Percentiles rank a stretch among this genome's conserved stretches.
phyloP scores from a whole-genome alignment of 257 asterid species.

The Nicotiana tabacum region DNA sequence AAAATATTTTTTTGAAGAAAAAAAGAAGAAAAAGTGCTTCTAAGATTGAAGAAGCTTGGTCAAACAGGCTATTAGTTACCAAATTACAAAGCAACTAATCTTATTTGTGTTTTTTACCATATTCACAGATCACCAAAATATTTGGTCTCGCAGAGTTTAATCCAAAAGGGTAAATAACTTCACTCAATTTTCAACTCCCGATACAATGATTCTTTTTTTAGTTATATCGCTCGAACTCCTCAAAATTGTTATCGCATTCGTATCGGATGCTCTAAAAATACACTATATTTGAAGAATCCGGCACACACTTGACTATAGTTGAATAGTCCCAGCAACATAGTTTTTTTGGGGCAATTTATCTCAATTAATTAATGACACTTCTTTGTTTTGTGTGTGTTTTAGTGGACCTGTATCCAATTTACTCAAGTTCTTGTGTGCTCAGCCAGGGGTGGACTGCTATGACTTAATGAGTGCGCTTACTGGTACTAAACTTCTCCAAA shows the following conservation, averaged over 20 bases:
- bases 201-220: neutral
- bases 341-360: no score
- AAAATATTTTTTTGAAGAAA: no score
- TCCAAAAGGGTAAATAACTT: slow-evolving; percentile 43
- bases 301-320: no score
- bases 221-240: no score
- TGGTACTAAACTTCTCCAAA: slow-evolving; percentile 23
- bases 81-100: no score
- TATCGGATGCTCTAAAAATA: no score
- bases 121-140: slow-evolving; percentile 36
- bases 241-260: no score
- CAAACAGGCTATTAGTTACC: no score
- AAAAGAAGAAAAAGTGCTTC: no score
- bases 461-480: slow-evolving; percentile 51
- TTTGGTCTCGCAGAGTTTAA: slow-evolving; percentile 64
- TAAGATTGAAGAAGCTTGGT: no score
- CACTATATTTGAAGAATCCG: no score
- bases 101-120: neutral
- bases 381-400: neutral
- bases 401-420: slow-evolving; percentile 39
- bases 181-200: neutral
- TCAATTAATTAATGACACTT: neutral
- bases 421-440: slow-evolving; percentile 32
- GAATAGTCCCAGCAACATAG: no score
- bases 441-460: slow-evolving; percentile 43